phyloP scores from a whole-genome alignment of 1,284 basidiomycete genomes.

The Coniferiporia sulphurascens region DNA sequence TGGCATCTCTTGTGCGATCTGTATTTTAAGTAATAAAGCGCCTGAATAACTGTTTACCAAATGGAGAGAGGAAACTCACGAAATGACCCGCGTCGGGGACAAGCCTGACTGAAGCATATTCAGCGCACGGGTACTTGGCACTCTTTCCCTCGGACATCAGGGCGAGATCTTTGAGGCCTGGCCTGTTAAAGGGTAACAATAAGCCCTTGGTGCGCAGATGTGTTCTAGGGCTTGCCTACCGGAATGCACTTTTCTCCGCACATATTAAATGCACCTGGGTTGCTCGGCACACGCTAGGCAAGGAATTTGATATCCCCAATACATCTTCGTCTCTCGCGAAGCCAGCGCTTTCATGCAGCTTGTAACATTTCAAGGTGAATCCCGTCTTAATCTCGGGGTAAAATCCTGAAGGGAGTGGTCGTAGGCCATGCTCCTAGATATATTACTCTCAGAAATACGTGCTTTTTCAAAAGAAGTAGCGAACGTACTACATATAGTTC shows the following conservation, averaged over 20 bases:
- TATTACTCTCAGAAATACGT: background rate
- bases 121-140: conserved; percentile 23
- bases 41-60: conserved; percentile 7
- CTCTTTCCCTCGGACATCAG: conserved; percentile 32
- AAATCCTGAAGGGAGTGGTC: conserved; percentile 10
- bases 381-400: conserved; percentile 9
- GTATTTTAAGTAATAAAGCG: conserved; percentile 4
- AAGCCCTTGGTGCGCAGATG: too few relatives aligned
- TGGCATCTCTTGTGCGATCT: background rate
- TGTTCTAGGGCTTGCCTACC: background rate
- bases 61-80: conserved; percentile 21
- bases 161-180: conserved; percentile 34
- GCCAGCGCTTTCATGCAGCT: background rate
- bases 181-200: conserved; percentile 25
- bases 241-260: conserved; percentile 3
- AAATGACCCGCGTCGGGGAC: conserved; percentile 30
- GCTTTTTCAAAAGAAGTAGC: background rate
- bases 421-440: conserved; percentile 7
- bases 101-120: conserved; percentile 32
- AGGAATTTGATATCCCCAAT: background rate
- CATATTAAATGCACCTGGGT: conserved; percentile 8
- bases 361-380: conserved; percentile 9
- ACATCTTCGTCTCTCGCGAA: background rate
- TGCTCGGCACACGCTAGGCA: background rate
- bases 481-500: conserved; percentile 1